Base-by-base conservation (phyloP, 352 stramenopile species). In the Phytophthora nicotianae region DNA sequence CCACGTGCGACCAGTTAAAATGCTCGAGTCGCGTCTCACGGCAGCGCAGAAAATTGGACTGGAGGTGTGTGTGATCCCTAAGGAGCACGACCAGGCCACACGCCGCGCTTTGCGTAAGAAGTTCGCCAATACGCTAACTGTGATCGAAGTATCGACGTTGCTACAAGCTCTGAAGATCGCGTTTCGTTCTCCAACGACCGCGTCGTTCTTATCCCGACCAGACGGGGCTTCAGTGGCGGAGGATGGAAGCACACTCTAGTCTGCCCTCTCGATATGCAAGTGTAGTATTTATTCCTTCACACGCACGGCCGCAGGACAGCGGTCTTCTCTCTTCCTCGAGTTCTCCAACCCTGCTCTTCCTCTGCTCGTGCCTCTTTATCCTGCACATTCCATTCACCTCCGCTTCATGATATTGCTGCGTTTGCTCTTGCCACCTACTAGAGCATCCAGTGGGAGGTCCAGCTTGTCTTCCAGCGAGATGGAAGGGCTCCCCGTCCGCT, bases 1-100 rank as follows among this genome's bases (percentile, higher is more conserved):
- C 8, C 77, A 90, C 50, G 47, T 96, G 48, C 86, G 88, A 1
- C 86, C 88, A 2, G 81, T 93, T 1, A 91, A 95, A 50, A 89
- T 91, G 83, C 77, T 96, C 48, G 83, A 93, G 54, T 86, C 83
- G 37, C 82, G 88, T 0, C 67, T 96, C 21, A 79, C 75, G 13
- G 88, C 88, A 5, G 88, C 86, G 9, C 74, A 86, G 21, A 96
- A 94, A 58, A 93, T 95, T 66, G 88, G 88, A 0, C 27, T 96
- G 9, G 71, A 85, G 5, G 61, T 84, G 3, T 92, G 83, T 51
- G 75, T 95, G 42, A 89, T 95, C 48, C 86, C 86, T 9, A 80
- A 73, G 43, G 71, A 84, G 51, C 55, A 78, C 37, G 73, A 80
- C 43, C 60, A 72, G 16, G 68, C 84, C 24, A 82, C 76, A 21